phyloP scores from a whole-genome alignment of 441 rosid species.

The Cnidoscolus chayamansa region DNA sequence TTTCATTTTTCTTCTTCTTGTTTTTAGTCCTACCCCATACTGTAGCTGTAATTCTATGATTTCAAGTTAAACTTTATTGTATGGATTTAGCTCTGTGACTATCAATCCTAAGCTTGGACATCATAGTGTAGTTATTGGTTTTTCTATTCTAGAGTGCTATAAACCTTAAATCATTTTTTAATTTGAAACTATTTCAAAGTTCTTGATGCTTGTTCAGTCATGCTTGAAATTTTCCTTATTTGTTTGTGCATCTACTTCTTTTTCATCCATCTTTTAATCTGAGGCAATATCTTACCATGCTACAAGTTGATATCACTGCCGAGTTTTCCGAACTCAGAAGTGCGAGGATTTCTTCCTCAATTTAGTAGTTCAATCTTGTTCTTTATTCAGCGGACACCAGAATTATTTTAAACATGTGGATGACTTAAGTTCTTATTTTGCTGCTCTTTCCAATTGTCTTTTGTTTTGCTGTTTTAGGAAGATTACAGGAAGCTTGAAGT shows the following conservation, averaged over 20 bases:
- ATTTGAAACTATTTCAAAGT: constrained; percentile 7
- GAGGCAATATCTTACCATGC: neutral
- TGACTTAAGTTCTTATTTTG: constrained; percentile 6
- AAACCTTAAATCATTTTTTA: neutral
- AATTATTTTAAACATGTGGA: neutral
- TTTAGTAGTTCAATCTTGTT: constrained; percentile 2
- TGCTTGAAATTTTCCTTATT: neutral
- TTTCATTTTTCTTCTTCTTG: neutral
- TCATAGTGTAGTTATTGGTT: neutral
- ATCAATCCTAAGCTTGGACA: neutral
- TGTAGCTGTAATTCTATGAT: neutral
- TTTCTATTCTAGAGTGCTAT: neutral
- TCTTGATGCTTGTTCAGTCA: neutral
- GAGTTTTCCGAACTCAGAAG: neutral
- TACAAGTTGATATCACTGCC: neutral
- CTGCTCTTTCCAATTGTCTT: constrained; percentile 6
- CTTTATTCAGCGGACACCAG: neutral
- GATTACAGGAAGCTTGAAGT: constrained; percentile 71
- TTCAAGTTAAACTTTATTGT: neutral
- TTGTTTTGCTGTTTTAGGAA: constrained; percentile 49
- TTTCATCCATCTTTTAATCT: neutral
- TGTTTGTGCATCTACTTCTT: neutral
- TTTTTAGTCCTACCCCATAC: neutral
- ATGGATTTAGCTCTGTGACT: neutral
- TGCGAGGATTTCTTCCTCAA: neutral